Percentiles rank a stretch among this genome's conserved stretches.
These are phyloP conservation scores for Rubia yunnanensis DNA, from an alignment of 257 asterid genomes.

Conservation along the genomic window DNA sequence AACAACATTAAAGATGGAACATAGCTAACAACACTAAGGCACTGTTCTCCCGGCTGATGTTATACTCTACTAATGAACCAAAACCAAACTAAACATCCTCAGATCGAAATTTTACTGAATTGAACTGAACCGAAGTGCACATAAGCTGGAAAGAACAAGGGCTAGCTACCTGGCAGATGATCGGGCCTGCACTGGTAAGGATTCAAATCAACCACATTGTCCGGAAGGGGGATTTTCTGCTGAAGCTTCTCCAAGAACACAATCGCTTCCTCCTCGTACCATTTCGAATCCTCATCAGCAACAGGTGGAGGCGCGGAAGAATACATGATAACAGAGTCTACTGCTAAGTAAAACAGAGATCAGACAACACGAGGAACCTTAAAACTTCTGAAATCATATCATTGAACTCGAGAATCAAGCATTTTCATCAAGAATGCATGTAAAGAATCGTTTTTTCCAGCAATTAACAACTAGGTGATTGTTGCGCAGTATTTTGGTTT, in stretches of 20 bases:
- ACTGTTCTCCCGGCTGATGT: too few relatives aligned
- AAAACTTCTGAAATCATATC: background rate
- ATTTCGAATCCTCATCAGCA: conserved; percentile 17
- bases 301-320: conserved; percentile 26
- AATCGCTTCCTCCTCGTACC: conserved; percentile 36
- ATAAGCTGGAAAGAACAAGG: too few relatives aligned
- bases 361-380: conserved; percentile 13
- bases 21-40: background rate
- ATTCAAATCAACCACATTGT: conserved; percentile 32
- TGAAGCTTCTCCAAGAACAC: conserved; percentile 20
- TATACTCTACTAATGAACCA: too few relatives aligned
- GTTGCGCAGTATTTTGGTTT: too few relatives aligned
- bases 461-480: background rate
- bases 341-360: background rate
- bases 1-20: background rate
- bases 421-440: background rate
- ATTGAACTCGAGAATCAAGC: background rate
- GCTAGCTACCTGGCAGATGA: conserved; percentile 56
- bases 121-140: too few relatives aligned
- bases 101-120: too few relatives aligned
- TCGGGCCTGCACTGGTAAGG: conserved; percentile 46
- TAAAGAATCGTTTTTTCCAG: background rate
- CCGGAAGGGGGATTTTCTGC: conserved; percentile 39
- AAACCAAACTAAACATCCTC: too few relatives aligned
- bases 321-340: conserved; percentile 36